Evolutionary conservation across 352 stramenopile genomes (phyloP).

Genomic region (Phytophthora multivora): DNA sequence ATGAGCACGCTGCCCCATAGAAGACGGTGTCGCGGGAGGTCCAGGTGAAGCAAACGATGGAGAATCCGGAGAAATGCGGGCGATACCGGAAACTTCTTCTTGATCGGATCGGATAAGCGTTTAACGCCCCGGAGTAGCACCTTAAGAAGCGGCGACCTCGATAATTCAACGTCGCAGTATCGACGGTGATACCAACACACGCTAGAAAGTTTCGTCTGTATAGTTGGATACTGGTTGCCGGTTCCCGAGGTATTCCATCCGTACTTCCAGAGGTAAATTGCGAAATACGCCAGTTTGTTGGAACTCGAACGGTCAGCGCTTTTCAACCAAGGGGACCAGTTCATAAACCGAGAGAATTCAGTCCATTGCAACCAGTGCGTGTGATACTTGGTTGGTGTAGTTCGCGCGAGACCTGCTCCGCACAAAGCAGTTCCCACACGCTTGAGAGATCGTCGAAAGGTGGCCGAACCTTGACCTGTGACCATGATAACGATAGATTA

Average conservation of each 20-base stretch:
- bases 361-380: conserved; percentile 18
- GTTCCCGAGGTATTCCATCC: not conserved
- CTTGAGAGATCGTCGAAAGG: conserved; percentile 29
- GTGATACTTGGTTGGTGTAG: conserved; percentile 19
- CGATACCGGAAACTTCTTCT: no score
- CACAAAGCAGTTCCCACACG: conserved; percentile 18
- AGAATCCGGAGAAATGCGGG: no score
- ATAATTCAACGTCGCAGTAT: not conserved
- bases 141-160: not conserved
- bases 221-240: conserved; percentile 2
- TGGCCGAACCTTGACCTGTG: conserved; percentile 7
- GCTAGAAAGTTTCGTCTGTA: not conserved
- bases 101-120: no score
- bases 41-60: no score
- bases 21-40: not conserved
- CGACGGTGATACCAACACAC: not conserved
- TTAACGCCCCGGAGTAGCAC: not conserved
- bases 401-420: conserved; percentile 3
- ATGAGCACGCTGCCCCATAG: not conserved
- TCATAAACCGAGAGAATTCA: conserved; percentile 9
- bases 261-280: not conserved
- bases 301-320: not conserved
- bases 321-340: conserved; percentile 10
- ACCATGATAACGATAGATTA: conserved; percentile 22
- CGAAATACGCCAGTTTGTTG: conserved; percentile 3